Evolutionary conservation across 495 filamentous ascomycete genomes (phyloP), one percentile per base, ranked within the genome.

Genomic region (Aspergillus leporis): DNA sequence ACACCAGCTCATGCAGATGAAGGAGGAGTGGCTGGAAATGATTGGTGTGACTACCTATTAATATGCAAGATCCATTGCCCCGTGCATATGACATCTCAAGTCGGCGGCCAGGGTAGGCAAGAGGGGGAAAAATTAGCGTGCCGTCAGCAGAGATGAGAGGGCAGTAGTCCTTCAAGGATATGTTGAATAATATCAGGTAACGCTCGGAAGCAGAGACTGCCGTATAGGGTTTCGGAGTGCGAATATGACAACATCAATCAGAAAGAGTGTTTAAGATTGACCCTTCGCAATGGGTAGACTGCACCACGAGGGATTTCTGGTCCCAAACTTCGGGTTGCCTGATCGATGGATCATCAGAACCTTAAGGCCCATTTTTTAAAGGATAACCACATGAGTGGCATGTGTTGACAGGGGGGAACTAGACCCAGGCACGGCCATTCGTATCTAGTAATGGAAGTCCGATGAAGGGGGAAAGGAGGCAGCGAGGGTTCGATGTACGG

Each of bases 1-100:
- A 23, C 43, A 47, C 51, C 51, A 53, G 36, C 51, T 21, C 25
- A 46, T 48, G 40, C 55, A 58, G 51, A 41, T 22, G 53, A 41
- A n/a, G 38, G 34, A 58, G 16, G 31, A 50, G 30, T 54, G 53
- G 58, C 48, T 53, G 25, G 43, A 32, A 10, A n/a, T 60, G 60
- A 66, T 63, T 62, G 60, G 58, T 34, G 51, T 18, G 43, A 25
- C 38, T 47, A 9, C 12, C 46, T 47, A 61, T 53, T 54, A 55
- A 38, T 40, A 63, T 67, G 61, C 61, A 64, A 61, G 61, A 64
- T 61, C 53, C 61, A 59, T 62, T 60, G 57, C 50, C 65, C 57
- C 61, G 56, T 67, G 65, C 65, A 66, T 63, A 66, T 63, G 64
- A 66, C 64, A 61, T 66, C 64, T 63, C 61, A 61, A 40, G 51